Evolutionary conservation across 2,329 filamentous ascomycete species (phyloP), one percentile per base, ranked within the genome.

Genomic region (Arthrobotrys sphaeroides): DNA sequence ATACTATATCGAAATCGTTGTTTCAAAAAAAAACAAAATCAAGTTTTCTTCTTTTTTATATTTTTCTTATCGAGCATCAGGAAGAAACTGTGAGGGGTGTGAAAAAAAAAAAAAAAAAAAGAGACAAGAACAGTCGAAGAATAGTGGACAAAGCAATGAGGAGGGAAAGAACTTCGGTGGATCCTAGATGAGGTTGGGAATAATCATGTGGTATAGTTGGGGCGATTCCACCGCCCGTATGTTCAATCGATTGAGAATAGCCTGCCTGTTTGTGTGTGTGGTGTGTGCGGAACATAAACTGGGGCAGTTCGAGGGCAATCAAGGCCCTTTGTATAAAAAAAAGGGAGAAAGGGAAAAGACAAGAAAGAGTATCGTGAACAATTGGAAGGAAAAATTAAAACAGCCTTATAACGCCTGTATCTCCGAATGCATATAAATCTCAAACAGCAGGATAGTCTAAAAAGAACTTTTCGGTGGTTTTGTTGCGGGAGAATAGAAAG

Each of bases 351-450:
- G n/a, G n/a, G n/a, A n/a, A n/a, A n/a, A 28, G 26, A 22, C 16
- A 2, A 55, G n/a, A 28, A 47, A 22, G 13, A 55, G 62, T n/a
- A 61, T 53, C 45, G 36, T 36, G 42, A 51, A 62, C 28, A n/a
- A n/a, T 31, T 22, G 33, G 38, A 45, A 24, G 5, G 43, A 40
- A 40, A 55, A 31, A 59, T 22, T 24, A 55, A 65, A 24, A 20
- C 36, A 59, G 62, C 65, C 72, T 13, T 51, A 60, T 33, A 75
- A 75, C 72, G 72, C 72, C 72, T 66, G 64, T 75, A 59, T 75
- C 64, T 75, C 40, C 65, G 64, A 75, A 75, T 75, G 72, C 72
- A 75, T 65, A 31, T 64, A 57, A 68, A 55, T 62, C 6, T 60
- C 53, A 67, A 68, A 53, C 33, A 43, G 45, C 47, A 60, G 47